Evolutionary conservation across 805 yeast species (phyloP).

Genomic region (Priceomyces carsonii): DNA sequence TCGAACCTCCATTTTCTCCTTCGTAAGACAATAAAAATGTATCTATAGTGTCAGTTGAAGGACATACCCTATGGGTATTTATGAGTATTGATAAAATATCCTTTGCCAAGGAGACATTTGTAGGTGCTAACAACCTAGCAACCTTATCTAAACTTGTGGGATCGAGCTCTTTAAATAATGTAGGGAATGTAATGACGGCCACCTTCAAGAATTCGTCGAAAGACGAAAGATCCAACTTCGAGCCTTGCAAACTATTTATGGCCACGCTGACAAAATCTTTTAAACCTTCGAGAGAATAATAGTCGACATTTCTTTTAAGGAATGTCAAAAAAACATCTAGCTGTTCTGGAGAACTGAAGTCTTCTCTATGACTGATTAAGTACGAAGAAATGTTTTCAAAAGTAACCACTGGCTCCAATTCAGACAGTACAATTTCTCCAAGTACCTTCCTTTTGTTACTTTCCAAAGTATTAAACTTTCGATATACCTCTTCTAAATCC

Average conservation of each 20-base stretch:
- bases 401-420: constrained; percentile 10
- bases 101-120: constrained; percentile 13
- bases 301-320: constrained; percentile 11
- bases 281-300: constrained; percentile 11
- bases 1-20: constrained; percentile 9
- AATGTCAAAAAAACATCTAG: constrained; percentile 13
- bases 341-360: constrained; percentile 7
- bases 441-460: constrained; percentile 14
- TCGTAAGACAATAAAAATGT: constrained; percentile 17
- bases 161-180: constrained; percentile 14
- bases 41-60: constrained; percentile 22
- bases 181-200: constrained; percentile 12
- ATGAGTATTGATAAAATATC: constrained; percentile 15
- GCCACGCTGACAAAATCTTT: constrained; percentile 13
- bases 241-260: constrained; percentile 13
- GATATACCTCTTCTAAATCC: constrained; percentile 5
- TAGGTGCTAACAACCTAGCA: constrained; percentile 19
- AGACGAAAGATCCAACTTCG: constrained; percentile 10
- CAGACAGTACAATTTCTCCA: constrained; percentile 13
- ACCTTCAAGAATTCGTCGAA: constrained; percentile 11
- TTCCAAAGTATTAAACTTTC: constrained; percentile 13
- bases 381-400: constrained; percentile 13
- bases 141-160: constrained; percentile 23
- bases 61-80: constrained; percentile 15
- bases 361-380: constrained; percentile 7